These are phyloP conservation scores for Candida xiaguanensis DNA, from an alignment of 805 yeast genomes.

Conservation along the genomic window DNA sequence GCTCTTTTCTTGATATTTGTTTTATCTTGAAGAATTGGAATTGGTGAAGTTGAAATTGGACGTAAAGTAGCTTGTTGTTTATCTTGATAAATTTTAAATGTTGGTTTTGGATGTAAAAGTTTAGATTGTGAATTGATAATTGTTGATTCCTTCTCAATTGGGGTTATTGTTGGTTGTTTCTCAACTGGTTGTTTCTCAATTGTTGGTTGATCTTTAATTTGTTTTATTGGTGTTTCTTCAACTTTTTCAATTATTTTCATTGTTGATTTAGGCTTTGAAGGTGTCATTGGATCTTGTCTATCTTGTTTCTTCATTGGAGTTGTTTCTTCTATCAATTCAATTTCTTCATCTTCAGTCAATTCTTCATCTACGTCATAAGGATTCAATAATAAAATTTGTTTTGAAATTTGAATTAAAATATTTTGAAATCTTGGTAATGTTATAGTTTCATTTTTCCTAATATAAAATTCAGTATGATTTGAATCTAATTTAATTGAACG, in stretches of 20 bases:
- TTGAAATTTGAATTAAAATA: constrained; percentile 66
- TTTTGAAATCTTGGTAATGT: constrained; percentile 61
- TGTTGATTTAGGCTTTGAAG: constrained; percentile 9
- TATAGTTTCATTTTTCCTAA: constrained; percentile 61
- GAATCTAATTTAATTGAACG: constrained; percentile 37
- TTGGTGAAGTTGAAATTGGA: constrained; percentile 6
- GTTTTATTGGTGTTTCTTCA: constrained; percentile 5
- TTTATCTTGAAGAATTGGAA: constrained; percentile 20
- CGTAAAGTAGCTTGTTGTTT: not conserved
- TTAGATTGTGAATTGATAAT: too few relatives aligned
- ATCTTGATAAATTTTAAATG: constrained; percentile 4
- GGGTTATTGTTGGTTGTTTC: too few relatives aligned
- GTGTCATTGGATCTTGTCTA: constrained; percentile 9
- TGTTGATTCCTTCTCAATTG: too few relatives aligned
- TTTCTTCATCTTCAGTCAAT: constrained; percentile 42
- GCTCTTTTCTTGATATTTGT: constrained; percentile 29
- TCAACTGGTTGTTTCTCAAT: too few relatives aligned
- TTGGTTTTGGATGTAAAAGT: not conserved
- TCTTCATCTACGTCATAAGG: constrained; percentile 43
- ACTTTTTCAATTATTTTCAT: constrained; percentile 5
- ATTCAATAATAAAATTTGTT: constrained; percentile 54
- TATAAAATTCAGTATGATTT: constrained; percentile 49
- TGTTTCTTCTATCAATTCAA: constrained; percentile 11
- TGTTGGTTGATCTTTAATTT: too few relatives aligned
- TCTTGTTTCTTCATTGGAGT: not conserved